Conservation (phyloP, 2,329 filamentous ascomycete species). For the Myrmaecium sp. region DNA sequence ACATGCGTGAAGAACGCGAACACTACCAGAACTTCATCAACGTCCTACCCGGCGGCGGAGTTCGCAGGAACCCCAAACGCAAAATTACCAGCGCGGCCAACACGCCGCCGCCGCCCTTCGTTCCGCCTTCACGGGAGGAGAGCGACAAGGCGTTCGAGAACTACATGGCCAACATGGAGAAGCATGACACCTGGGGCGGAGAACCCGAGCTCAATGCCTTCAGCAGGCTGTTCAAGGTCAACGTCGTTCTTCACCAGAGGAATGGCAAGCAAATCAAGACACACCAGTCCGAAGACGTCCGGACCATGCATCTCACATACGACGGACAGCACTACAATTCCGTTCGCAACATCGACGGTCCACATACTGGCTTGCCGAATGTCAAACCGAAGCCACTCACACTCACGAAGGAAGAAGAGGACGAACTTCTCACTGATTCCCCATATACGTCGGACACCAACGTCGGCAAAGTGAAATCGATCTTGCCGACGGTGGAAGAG, state of each 20-base stretch:
- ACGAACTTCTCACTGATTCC: slow-evolving; percentile 18
- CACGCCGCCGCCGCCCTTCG: slow-evolving; percentile 23
- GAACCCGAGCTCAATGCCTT: slow-evolving; percentile 53
- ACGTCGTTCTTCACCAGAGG: slow-evolving; percentile 45
- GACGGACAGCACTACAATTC: slow-evolving; percentile 51
- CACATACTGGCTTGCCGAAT: slow-evolving; percentile 37
- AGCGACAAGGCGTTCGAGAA: slow-evolving; percentile 34
- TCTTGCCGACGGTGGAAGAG: too few relatives aligned
- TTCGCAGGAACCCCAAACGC: slow-evolving; percentile 31
- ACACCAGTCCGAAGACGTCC: neutral
- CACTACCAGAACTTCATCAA: slow-evolving; percentile 51
- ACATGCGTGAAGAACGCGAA: slow-evolving; percentile 42
- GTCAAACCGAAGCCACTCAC: slow-evolving; percentile 22
- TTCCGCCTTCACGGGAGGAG: slow-evolving; percentile 35
- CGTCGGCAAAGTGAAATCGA: too few relatives aligned
- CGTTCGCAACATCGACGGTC: slow-evolving; percentile 42
- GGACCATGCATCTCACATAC: slow-evolving; percentile 21
- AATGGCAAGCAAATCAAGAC: slow-evolving; percentile 40
- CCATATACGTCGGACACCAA: slow-evolving; percentile 39
- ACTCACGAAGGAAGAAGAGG: slow-evolving; percentile 23
- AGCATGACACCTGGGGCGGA: slow-evolving; percentile 45
- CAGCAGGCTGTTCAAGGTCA: slow-evolving; percentile 40
- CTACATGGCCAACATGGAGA: slow-evolving; percentile 43
- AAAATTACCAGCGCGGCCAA: slow-evolving; percentile 32
- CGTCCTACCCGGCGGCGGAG: slow-evolving; percentile 25